Evolutionary conservation across 106 monocot species (phyloP).

Genomic region (Platanthera zijinensis): DNA sequence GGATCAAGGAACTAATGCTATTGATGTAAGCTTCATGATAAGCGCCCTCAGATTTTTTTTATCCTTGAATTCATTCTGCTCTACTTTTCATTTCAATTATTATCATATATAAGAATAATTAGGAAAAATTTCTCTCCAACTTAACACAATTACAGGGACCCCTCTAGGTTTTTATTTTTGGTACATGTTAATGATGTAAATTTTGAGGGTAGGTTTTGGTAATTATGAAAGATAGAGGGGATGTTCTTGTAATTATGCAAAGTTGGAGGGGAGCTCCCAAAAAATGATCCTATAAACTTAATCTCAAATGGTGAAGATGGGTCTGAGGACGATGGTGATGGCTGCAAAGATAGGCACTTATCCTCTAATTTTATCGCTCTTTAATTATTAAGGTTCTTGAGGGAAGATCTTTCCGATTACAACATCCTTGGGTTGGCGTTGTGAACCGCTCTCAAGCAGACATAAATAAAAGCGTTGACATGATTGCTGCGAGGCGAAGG

Average conservation of each 20-base stretch:
- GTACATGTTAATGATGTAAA: no score
- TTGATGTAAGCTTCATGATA: conserved; percentile 46
- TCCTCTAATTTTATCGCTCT: not conserved
- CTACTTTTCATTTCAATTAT: not conserved
- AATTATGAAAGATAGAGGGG: no score
- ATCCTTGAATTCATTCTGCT: not conserved
- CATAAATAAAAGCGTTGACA: conserved; percentile 73
- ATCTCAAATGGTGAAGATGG: not conserved
- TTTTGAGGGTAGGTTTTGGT: no score
- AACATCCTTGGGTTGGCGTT: conserved; percentile 82
- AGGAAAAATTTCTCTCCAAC: no score
- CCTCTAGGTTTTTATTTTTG: no score
- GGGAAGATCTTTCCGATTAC: conserved; percentile 60
- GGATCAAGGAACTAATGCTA: conserved; percentile 85
- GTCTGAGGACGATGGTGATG: not conserved
- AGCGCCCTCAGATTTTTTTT: not conserved
- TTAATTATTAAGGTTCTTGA: conserved; percentile 55
- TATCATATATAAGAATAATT: not conserved
- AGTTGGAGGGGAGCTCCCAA: no score
- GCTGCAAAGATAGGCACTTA: not conserved
- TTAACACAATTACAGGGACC: no score
- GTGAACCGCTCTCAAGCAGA: conserved; percentile 85
- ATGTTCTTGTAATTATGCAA: no score
- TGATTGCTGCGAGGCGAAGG: conserved; percentile 62
- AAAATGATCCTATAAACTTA: no score